Evolutionary conservation across 2,329 filamentous ascomycete species (phyloP), one percentile per base, ranked within the genome.

Genomic region (Xylariales sp.): DNA sequence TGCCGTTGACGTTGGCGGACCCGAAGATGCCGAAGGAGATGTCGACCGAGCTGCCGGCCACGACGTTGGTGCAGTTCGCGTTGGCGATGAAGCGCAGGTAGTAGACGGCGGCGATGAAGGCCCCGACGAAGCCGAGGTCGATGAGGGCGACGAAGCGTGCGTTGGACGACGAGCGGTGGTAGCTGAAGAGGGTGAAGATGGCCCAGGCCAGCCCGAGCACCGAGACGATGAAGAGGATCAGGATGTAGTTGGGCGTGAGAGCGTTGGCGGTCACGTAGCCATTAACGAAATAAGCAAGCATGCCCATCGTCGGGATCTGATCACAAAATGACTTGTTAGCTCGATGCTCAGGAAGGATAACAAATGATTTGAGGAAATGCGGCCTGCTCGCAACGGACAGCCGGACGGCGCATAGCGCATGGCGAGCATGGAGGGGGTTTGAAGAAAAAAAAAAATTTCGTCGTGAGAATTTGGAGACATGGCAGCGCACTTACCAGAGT

Each of bases 11-110:
- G 20, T 63, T 66, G 29, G 76, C 76, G 46, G 63, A 69, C 20
- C 78, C 74, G 44, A 87, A 76, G 11, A 74, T 67, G 11, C 83
- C 83, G 29, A 89, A 69, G 33, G 72, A 70, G 37, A 76, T 57
- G 50, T 73, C 74, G 60, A 79, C 80, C 16, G 63, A 54, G 33
- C 67, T 63, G 36, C 64, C 66, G 4, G 55, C 53, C 10, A 56
- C 54, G 59, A 88, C 74, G 57, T 69, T 62, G 14, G 76, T 65
- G 73, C 91, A 97, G 67, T 88, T 72, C 40, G 78, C 76, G 41
- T 69, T 55, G 13, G 74, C 61, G 55, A 83, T 78, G 52, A 68
- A 72, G 49, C 78, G 72, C 35, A 83, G 67, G 47, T 68, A 67
- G 61, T 75, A 81, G 40, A 81, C 76, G 48, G 59, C 75, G 27